Percentiles rank a stretch among this genome's conserved stretches.
Evolutionary conservation across 441 rosid species (phyloP).

Genomic region (Eutrema salsugineum): DNA sequence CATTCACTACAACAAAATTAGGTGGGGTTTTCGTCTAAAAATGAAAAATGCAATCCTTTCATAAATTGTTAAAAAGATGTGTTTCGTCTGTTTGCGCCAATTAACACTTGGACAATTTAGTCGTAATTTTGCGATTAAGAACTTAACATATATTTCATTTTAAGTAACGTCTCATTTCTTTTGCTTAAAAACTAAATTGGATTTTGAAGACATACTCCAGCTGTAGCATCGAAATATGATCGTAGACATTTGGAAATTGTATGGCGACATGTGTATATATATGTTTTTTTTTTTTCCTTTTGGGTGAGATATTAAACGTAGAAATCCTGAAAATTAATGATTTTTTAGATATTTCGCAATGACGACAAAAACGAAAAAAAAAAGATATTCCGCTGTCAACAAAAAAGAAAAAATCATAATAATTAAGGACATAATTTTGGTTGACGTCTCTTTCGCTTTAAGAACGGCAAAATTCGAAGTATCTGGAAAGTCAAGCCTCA

Average conservation of each 20-base stretch:
- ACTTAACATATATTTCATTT: not conserved
- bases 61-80: not conserved
- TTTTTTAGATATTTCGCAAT: not conserved
- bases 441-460: not conserved
- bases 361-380: too few species aligned
- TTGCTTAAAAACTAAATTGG: not conserved
- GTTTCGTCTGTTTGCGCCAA: not conserved
- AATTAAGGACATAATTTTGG: not conserved
- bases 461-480: slow-evolving; percentile 21
- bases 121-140: not conserved
- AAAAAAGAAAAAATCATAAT: not conserved
- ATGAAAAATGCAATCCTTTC: not conserved
- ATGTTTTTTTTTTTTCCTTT: not conserved
- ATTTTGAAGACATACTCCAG: not conserved
- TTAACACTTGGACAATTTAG: not conserved
- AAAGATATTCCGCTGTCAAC: not conserved
- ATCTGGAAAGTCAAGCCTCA: slow-evolving; percentile 18
- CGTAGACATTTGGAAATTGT: not conserved
- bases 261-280: not conserved
- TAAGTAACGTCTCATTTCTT: not conserved
- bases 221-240: not conserved
- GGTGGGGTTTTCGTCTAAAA: not conserved
- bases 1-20: too few species aligned
- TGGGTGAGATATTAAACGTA: not conserved
- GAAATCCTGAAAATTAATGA: not conserved